A percentile compares a stretch with the other conserved stretches of the same genome.
Conservation (phyloP, 2,329 filamentous ascomycete genomes). For the Rhinocladiella mackenziei region DNA sequence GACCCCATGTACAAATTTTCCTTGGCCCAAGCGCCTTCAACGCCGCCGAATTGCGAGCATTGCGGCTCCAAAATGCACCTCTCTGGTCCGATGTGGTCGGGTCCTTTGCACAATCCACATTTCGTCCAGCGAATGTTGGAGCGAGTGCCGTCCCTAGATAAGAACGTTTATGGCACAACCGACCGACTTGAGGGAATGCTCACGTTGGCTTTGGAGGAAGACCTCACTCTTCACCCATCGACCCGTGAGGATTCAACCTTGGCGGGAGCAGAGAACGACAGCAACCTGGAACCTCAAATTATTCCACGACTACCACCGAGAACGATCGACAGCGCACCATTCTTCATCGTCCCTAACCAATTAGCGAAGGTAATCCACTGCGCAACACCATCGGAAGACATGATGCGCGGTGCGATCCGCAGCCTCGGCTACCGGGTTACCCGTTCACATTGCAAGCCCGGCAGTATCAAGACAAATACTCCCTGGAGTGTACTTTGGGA, state of each 20-base stretch:
- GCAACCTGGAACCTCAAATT: conserved; percentile 30
- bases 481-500: conserved; percentile 89
- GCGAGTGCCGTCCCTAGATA: conserved; percentile 63
- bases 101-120: conserved; percentile 75
- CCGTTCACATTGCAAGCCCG: conserved; percentile 82
- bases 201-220: conserved; percentile 78
- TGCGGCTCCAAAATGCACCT: conserved; percentile 84
- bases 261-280: conserved; percentile 22
- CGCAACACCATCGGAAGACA: conserved; percentile 71
- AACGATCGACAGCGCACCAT: conserved; percentile 68
- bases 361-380: conserved; percentile 76
- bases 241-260: conserved; percentile 16
- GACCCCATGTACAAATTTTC: conserved; percentile 72
- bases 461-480: conserved; percentile 89
- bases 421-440: conserved; percentile 77
- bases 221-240: conserved; percentile 32
- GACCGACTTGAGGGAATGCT: conserved; percentile 87
- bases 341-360: conserved; percentile 76
- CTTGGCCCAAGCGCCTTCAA: conserved; percentile 66
- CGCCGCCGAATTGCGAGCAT: conserved; percentile 67
- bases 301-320: conserved; percentile 56
- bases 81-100: conserved; percentile 91
- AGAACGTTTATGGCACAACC: conserved; percentile 71
- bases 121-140: conserved; percentile 78
- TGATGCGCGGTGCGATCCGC: conserved; percentile 74